Percentiles rank a stretch among this genome's conserved stretches.
Evolutionary conservation across 2,329 filamentous ascomycete genomes (phyloP).

Genomic region (Periconia sp.): DNA sequence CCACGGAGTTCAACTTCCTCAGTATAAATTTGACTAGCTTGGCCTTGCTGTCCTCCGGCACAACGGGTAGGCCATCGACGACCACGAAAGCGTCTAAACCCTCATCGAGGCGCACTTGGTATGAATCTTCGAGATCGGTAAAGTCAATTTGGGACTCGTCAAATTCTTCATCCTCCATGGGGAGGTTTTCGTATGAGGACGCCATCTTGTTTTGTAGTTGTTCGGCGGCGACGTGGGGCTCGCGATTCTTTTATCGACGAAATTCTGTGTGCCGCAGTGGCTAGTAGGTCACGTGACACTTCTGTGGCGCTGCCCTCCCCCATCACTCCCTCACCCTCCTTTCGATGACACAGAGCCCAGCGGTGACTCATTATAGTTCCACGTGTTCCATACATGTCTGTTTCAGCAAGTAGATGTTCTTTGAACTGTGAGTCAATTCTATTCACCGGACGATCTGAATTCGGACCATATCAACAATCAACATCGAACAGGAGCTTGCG

Average conservation of each 20-base stretch:
- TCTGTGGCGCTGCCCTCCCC: slow-evolving; percentile 1
- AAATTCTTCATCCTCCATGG: slow-evolving; percentile 84
- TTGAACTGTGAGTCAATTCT: slow-evolving; percentile 3
- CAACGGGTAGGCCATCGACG: slow-evolving; percentile 88
- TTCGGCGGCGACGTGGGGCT: slow-evolving; percentile 23
- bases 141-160: slow-evolving; percentile 95
- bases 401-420: too few species aligned
- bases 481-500: slow-evolving; percentile 1
- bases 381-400: too few species aligned
- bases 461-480: background rate
- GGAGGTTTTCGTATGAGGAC: slow-evolving; percentile 89
- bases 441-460: background rate
- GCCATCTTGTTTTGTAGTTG: slow-evolving; percentile 70
- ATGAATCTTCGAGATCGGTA: slow-evolving; percentile 91
- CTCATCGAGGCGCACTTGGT: slow-evolving; percentile 93
- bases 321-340: too few species aligned
- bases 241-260: slow-evolving; percentile 22
- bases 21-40: slow-evolving; percentile 96
- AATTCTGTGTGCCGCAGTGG: slow-evolving; percentile 34
- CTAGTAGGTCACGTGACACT: slow-evolving; percentile 16
- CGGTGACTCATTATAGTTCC: too few species aligned
- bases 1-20: slow-evolving; percentile 87
- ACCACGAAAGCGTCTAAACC: slow-evolving; percentile 97
- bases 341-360: too few species aligned
- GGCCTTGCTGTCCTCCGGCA: slow-evolving; percentile 87